Conservation (phyloP, 169 alveolate species). For the Theileria luwenshuni region DNA sequence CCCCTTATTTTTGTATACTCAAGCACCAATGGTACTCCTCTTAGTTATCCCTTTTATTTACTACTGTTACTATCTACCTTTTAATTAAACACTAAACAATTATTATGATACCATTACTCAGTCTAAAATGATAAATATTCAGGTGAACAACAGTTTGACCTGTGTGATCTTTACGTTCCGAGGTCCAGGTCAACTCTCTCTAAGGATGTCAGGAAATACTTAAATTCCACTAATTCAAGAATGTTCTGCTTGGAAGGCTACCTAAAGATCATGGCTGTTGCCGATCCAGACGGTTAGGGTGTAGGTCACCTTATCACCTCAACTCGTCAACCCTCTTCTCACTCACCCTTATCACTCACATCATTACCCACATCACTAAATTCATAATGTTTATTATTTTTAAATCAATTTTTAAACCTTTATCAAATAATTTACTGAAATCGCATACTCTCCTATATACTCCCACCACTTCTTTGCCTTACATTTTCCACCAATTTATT, state of each 20-base stretch:
- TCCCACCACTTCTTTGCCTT: background rate
- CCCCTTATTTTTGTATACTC: conserved; percentile 22
- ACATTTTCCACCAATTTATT: background rate
- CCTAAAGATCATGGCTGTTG: conserved; percentile 9
- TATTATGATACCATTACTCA: too few relatives aligned
- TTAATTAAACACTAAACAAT: background rate
- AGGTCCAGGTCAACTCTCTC: conserved; percentile 9
- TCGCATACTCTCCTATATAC: background rate
- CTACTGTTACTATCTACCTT: too few relatives aligned
- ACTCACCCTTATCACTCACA: background rate
- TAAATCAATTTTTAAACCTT: background rate
- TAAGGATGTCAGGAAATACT: conserved; percentile 4
- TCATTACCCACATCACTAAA: background rate
- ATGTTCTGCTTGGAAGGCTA: conserved; percentile 11
- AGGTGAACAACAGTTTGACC: background rate
- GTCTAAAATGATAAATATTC: too few relatives aligned
- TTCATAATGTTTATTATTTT: background rate
- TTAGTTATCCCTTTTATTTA: too few relatives aligned
- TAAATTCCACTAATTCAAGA: background rate
- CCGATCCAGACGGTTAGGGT: background rate
- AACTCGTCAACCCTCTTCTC: background rate
- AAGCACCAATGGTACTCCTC: too few relatives aligned
- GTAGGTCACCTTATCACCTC: background rate
- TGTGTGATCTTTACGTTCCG: conserved; percentile 4
- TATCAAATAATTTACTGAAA: background rate